phyloP scores from a whole-genome alignment of 2,329 filamentous ascomycete species.

The Orbilia blumenaviensis region DNA sequence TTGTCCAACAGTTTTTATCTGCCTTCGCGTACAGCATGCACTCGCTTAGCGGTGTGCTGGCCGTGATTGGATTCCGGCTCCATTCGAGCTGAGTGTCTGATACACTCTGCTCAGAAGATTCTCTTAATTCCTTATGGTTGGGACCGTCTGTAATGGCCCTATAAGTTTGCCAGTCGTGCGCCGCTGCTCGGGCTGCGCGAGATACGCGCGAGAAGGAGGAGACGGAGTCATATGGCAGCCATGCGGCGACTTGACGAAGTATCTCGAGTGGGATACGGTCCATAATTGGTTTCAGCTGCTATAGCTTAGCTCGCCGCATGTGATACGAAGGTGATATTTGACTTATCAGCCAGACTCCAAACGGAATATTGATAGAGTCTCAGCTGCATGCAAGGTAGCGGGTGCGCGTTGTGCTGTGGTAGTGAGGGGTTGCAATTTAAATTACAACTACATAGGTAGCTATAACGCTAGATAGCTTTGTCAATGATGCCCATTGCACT shows the following conservation, averaged over 20 bases:
- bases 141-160: constrained; percentile 8
- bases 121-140: neutral
- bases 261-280: constrained; percentile 27
- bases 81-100: neutral
- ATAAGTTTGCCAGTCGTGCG: constrained; percentile 39
- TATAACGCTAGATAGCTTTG: no score
- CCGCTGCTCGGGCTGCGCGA: constrained; percentile 6
- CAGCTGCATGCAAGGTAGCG: no score
- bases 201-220: constrained; percentile 17
- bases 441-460: no score
- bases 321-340: no score
- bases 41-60: neutral
- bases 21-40: constrained; percentile 19
- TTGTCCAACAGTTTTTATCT: constrained; percentile 13
- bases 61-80: constrained; percentile 3
- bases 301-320: no score
- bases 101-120: neutral
- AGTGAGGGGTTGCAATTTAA: no score
- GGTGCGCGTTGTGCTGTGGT: no score
- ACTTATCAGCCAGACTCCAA: no score
- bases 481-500: no score
- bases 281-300: constrained; percentile 11
- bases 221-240: constrained; percentile 10
- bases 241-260: constrained; percentile 18
- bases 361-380: no score